Evolutionary conservation across 73 alveolate genomes (phyloP), one percentile per base, ranked within the genome.

Genomic region (Stentor coeruleus): DNA sequence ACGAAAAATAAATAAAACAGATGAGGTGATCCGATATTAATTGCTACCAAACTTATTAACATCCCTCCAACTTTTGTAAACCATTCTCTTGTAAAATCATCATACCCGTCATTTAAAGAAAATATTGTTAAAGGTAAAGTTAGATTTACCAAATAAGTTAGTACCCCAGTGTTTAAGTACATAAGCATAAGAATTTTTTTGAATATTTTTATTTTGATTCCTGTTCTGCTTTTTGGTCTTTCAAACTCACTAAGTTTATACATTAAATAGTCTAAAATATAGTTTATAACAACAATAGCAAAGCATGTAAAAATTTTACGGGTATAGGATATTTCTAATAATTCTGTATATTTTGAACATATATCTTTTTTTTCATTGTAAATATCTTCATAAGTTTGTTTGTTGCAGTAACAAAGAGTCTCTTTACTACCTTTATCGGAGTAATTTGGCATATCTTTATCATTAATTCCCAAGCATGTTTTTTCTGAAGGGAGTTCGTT

Each of bases 111-210:
- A 28, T 20, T 40, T 40, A 66, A 33, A 33, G 33, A 28, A 2
- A 28, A 66, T 2, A 20, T 31, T 14, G n/a, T 66, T 1, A 31
- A 66, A 0, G 2, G 40, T 28, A 2, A 20, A 20, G 40, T 15
- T n/a, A 35, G 15, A 6, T 35, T 59, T 0, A 59, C 87, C n/a
- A 59, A 28, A 35, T 26, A 59, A 14, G 82, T 41, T 14, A 31
- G 31, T 30, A 79, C 26, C 39, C 41, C 83, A 39, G 94, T 84
- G 86, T 91, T 91, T 35, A 88, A 58, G 83, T 28, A 66, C n/a
- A 66, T 66, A 1, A 31, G 49, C n/a, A 66, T 14, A 20, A 66
- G 33, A 14, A 66, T 40, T 33, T 66, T 66, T 33, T 20, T 66
- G 40, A 66, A 20, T 20, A 66, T 33, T 33, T 40, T 66, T 31